Evolutionary conservation across 2,329 filamentous ascomycete genomes (phyloP), one percentile per base, ranked within the genome.

Genomic region (Fonsecaea pedrosoi): DNA sequence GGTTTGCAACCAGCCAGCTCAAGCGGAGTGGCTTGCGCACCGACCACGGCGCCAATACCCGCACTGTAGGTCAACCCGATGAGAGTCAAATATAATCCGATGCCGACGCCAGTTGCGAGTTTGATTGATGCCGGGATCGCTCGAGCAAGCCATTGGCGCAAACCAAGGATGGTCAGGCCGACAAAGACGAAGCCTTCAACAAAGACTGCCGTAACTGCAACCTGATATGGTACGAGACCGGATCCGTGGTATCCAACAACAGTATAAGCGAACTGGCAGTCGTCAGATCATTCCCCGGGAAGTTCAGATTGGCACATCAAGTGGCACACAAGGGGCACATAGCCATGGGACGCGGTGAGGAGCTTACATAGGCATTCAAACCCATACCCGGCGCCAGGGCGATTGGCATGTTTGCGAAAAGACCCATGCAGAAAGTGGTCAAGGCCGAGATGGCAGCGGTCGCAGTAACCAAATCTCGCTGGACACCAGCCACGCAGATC

Each of bases 161-260:
- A 85, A 42, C 92, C 92, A 60, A 94, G 83, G 40, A 96, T 77
- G 1, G 92, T 92, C 48, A 96, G 84, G 2, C 82, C 90, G 59
- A 96, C 87, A 79, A 96, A 96, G 69, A 96, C 89, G 77, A 91
- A 91, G 42, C 92, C 92, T 78, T 96, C 92, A 13, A 95, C 89
- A 76, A 96, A 96, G 71, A 95, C 92, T 62, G 92, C 92, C 3
- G 92, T 95, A 42, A 96, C 81, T 38, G 92, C 92, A 50, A 94
- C 84, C 61, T 85, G 78, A 75, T 92, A 96, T 0, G 91, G 87
- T 8, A 96, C 88, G 40, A 85, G 82, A 1, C 92, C 92, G 25
- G 83, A 85, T 53, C 92, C 92, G 76, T 94, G 89, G 74, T 83
- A 87, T 3, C 92, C 92, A 64, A 96, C 92, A 54, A 92, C 89